A percentile compares a stretch with the other conserved stretches of the same genome.
These are phyloP conservation scores for Daldinia sp. DNA, from an alignment of 2,329 filamentous ascomycete species.

Conservation along the genomic window DNA sequence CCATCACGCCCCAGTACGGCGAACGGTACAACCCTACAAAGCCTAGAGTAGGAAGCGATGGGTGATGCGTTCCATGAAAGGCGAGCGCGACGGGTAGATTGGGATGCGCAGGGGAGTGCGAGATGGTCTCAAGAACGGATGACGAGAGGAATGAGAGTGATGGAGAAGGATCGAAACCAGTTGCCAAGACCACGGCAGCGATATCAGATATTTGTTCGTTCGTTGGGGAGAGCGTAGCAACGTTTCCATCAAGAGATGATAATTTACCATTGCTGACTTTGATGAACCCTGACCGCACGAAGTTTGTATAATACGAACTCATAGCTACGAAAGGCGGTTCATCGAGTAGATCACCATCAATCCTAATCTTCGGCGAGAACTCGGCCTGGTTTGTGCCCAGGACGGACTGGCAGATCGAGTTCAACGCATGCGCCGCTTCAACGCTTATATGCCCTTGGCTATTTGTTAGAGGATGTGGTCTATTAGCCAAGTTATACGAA, in stretches of 20 bases:
- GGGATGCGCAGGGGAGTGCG: conserved; percentile 62
- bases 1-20: conserved; percentile 87
- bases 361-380: conserved; percentile 54
- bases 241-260: conserved; percentile 47
- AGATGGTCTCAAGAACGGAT: conserved; percentile 63
- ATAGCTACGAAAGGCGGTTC: conserved; percentile 73
- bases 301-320: conserved; percentile 76
- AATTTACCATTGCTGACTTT: conserved; percentile 59
- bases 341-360: conserved; percentile 52
- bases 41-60: conserved; percentile 68
- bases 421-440: conserved; percentile 62
- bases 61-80: conserved; percentile 71
- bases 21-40: conserved; percentile 87
- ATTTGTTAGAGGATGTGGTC: conserved; percentile 67
- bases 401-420: conserved; percentile 58
- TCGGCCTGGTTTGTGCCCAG: conserved; percentile 64
- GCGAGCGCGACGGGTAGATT: conserved; percentile 72
- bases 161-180: conserved; percentile 73
- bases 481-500: conserved; percentile 73
- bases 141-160: conserved; percentile 71
- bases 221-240: conserved; percentile 46
- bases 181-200: conserved; percentile 75
- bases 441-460: conserved; percentile 69
- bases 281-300: conserved; percentile 72
- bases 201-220: conserved; percentile 60